Base-by-base conservation (phyloP, 768 basidiomycete genomes). In the Rhodosporidiobolus odoratus region DNA sequence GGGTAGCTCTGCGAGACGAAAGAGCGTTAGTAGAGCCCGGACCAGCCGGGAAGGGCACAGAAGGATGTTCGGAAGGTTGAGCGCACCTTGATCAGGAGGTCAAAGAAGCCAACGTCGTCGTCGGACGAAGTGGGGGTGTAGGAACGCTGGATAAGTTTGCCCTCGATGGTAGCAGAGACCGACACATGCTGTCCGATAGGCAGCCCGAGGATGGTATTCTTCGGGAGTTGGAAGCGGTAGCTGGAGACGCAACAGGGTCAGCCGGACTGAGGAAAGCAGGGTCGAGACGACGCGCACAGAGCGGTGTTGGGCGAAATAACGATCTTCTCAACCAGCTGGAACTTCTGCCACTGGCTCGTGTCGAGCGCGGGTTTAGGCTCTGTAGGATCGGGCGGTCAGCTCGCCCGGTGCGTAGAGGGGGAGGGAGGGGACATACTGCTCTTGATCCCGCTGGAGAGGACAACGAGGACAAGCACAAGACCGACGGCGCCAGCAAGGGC, bases 161-260 rank as follows among this genome's bases (percentile, higher is more conserved):
- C 94, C 75, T 89, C 86, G 73, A 98, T 92, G 73, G 91, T 88
- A 25, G 95, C 93, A 30, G 86, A 85, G 65, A 99, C 85, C 58
- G 90, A 88, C 77, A 99, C 91, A 84, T 99, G 96, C 82, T 97
- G 92, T 60, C 96, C 96, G 73, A 92, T 88, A 67, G 96, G 96
- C 5, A 99, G 88, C 66, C 95, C 95, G 23, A 99, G 88, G 61
- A 88, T 83, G 78, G 91, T 89, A 15, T 84, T 77, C 71, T 84
- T 83, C 41, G 91, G 91, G 25, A 97, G 84, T 32, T 84, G 87
- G 80, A 96, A 96, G 67, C 92, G 92, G 84, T 98, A 97, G 75
- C 94, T 96, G 77, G 52, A 47, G 62, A 53, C 3, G 38, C 35
- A 50, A 3, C 21, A 62, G 10, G 7, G 40, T 17, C 3, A 38